These are phyloP conservation scores for Pinus tabuliformis DNA, from an alignment of 75 land plant species.

Conservation along the genomic window DNA sequence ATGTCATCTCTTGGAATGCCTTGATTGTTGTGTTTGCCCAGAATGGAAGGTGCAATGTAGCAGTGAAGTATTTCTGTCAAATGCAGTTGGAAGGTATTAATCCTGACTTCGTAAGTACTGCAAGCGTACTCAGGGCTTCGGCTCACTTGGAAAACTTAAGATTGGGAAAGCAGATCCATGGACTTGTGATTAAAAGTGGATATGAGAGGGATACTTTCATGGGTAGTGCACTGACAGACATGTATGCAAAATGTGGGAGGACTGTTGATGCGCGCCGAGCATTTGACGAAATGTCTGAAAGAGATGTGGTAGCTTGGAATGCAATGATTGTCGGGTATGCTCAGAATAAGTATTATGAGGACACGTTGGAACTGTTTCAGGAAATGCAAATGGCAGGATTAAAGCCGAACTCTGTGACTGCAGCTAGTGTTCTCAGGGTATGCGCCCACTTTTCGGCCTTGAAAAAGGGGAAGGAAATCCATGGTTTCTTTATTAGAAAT, in stretches of 20 bases:
- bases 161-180: neutral
- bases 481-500: too few relatives aligned
- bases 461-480: too few relatives aligned
- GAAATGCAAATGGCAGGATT: slow-evolving; percentile 21
- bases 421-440: too few relatives aligned
- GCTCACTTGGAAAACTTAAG: neutral
- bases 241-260: slow-evolving; percentile 6
- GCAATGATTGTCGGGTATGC: slow-evolving; percentile 41
- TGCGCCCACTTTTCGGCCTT: too few relatives aligned
- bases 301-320: slow-evolving; percentile 58
- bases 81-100: neutral
- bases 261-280: slow-evolving; percentile 19
- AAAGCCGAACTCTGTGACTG: neutral
- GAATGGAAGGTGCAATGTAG: neutral
- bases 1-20: slow-evolving; percentile 21
- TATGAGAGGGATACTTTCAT: neutral
- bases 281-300: slow-evolving; percentile 26
- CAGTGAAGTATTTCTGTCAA: neutral
- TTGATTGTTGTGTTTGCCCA: slow-evolving; percentile 13
- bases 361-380: slow-evolving; percentile 32
- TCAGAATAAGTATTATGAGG: slow-evolving; percentile 20
- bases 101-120: neutral
- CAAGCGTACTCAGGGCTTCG: neutral
- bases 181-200: neutral
- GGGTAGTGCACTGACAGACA: slow-evolving; percentile 1